Percentiles rank a stretch among this genome's conserved stretches.
These are phyloP conservation scores for Dactylellina parvicollis DNA, from an alignment of 2,329 filamentous ascomycete species.

Conservation along the genomic window DNA sequence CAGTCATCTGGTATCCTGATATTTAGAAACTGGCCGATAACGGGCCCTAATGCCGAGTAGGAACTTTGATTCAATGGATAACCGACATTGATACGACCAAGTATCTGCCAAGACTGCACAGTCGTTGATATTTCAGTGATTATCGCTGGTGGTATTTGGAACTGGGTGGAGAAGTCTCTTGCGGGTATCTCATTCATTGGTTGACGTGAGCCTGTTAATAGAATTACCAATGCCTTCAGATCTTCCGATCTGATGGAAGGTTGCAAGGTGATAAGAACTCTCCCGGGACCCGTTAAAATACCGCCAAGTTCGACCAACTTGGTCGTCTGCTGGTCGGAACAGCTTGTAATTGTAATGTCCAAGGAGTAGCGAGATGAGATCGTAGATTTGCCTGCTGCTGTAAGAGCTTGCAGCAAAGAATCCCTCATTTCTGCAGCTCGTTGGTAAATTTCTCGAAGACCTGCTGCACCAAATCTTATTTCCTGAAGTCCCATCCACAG, in stretches of 20 bases:
- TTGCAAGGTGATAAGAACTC: slow-evolving; percentile 7
- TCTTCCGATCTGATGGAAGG: slow-evolving; percentile 9
- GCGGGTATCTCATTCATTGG: neutral
- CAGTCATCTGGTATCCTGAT: slow-evolving; percentile 11
- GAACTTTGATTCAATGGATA: slow-evolving; percentile 26
- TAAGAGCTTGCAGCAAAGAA: neutral
- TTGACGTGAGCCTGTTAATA: neutral
- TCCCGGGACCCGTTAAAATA: neutral
- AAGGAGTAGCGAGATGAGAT: slow-evolving; percentile 6
- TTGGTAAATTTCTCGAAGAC: slow-evolving; percentile 19
- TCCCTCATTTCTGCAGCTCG: neutral
- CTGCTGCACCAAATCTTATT: slow-evolving; percentile 23
- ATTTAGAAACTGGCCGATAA: slow-evolving; percentile 15
- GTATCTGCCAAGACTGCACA: slow-evolving; percentile 16
- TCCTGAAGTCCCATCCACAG: slow-evolving; percentile 33
- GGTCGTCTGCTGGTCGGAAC: neutral
- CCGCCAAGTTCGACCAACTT: slow-evolving; percentile 2
- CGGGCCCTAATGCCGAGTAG: slow-evolving; percentile 15
- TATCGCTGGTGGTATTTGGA: neutral
- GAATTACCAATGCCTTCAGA: neutral
- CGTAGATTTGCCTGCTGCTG: neutral
- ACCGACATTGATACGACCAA: neutral
- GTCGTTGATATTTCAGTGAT: slow-evolving; percentile 1
- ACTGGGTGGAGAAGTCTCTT: neutral
- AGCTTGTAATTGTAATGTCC: neutral